Base-by-base conservation (phyloP, 2,329 filamentous ascomycete genomes). In the Phaeomoniella chlamydospora region DNA sequence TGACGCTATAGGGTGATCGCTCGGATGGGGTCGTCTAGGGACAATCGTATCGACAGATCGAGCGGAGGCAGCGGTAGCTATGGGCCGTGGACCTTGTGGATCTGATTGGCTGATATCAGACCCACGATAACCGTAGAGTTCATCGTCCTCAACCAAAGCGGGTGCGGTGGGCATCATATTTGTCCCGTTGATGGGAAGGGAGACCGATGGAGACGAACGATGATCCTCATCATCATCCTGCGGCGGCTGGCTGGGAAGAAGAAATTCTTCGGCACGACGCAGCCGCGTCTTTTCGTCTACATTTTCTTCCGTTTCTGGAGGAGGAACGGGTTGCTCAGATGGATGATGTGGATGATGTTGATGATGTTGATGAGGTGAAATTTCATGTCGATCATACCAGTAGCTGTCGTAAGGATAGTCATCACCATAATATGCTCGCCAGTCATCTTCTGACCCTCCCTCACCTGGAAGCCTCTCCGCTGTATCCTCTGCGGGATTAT, bases 211-310 rank as follows among this genome's bases (percentile, higher is more conserved):
- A 4, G 32, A 18, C 4, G 41, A 22, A 32, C 40, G n/a, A 31
- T 37, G 19, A 46, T 36, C 3, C 39, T 41, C 6, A 52, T 41
- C 38, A 51, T 51, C 29, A 38, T 61, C 55, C 10, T 54, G 64
- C 10, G 80, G 71, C 11, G 83, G 87, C 47, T 77, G 77, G 49
- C 86, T 94, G 2, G 88, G 88, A 15, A 94, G 58, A 4, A 94
- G 61, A 33, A 77, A 72, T 45, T 79, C 72, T 58, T 94, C 87
- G 29, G 84, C 85, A 39, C 74, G 73, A 33, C 78, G 73, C 39
- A 90, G 60, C 34, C 78, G 76, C 40, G 92, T 79, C 56, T 94
- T 94, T 43, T 96, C 90, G 10, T 79, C 75, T 18, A 86, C 60
- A 3, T 62, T 67, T 40, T 71, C 70, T 37, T 84, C 75, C 52